Evolutionary conservation across 2,329 filamentous ascomycete species (phyloP), one percentile per base, ranked within the genome.

Genomic region (Cladosporium sp.): DNA sequence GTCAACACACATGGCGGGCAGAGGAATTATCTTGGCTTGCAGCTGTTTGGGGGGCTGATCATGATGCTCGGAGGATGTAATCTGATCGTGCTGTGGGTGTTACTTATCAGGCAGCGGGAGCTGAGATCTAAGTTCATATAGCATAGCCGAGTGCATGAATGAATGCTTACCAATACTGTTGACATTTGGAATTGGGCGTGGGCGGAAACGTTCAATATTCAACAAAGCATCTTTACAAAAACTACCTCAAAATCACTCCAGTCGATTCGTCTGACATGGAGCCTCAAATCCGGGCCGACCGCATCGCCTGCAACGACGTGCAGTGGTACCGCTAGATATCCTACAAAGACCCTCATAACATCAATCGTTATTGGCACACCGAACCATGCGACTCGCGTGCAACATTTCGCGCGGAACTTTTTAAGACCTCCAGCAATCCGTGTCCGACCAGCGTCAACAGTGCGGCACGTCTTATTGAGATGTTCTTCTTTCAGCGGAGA

Each of bases 11-110:
- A 24, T 15, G 49, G 48, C 10, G 64, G 59, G 4, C 36, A 58
- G 15, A 57, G 55, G 28, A 64, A 65, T 40, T 71, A 66, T 49
- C 61, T 68, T 2, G 67, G 65, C 1, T 49, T 69, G 32, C 68
- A 71, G 61, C 59, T 71, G 17, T 71, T 69, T 44, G 57, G 61
- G 20, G 68, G 68, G 8, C 42, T 66, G 19, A 62, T 67, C 32
- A 65, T 70, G 67, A 47, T 68, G 9, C 47, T 59, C 6, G 68
- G 68, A 10, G 67, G 62, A 4, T 59, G 54, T 32, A 63, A 64
- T 15, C 36, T 71, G 34, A 53, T 65, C 2, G 53, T 58, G 10
- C 54, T 71, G 2, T 71, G 66, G 64, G 35, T 63, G 1, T 48
- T 69, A 35, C 54, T 71, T 37, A 53, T 66, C 28, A 64, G 58